Percentiles rank a stretch among this genome's conserved stretches.
phyloP scores from a whole-genome alignment of 805 yeast genomes.

The Jamesozyma rosinii region DNA sequence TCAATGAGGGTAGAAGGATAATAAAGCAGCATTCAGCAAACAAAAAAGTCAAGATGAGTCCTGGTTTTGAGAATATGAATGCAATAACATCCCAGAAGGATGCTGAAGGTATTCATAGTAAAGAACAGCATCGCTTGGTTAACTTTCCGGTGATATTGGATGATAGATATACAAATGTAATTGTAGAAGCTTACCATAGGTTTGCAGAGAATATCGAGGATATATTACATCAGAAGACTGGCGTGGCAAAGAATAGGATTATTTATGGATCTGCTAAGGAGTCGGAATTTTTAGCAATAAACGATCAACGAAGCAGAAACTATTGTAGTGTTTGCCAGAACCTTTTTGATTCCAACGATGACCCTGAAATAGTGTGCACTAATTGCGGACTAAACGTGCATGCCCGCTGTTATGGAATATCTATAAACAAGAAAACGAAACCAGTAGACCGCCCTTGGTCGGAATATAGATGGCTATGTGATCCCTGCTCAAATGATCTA shows the following conservation, averaged over 20 bases:
- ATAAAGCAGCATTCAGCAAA: not conserved
- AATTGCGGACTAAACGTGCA: constrained; percentile 68
- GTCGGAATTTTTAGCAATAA: not conserved
- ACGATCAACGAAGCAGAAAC: constrained; percentile 9
- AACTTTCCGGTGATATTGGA: not conserved
- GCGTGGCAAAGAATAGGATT: not conserved
- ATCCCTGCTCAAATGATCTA: constrained; percentile 62
- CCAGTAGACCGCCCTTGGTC: not conserved
- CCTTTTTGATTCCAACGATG: constrained; percentile 9
- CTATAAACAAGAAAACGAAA: not conserved
- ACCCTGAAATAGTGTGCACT: constrained; percentile 38
- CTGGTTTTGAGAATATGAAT: not conserved
- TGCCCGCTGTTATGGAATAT: constrained; percentile 55
- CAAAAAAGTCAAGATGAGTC: not conserved
- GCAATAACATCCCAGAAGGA: not conserved
- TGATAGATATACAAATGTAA: not conserved
- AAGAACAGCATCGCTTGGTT: not conserved
- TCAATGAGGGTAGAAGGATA: not conserved
- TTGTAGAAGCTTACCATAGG: not conserved
- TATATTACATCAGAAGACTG: no score
- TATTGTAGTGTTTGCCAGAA: constrained; percentile 54
- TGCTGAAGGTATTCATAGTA: no score
- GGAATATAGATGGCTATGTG: constrained; percentile 67
- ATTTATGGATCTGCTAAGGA: not conserved
- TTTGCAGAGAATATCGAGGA: not conserved